phyloP scores from a whole-genome alignment of 805 yeast genomes.

The Saturnispora serradocipensis region DNA sequence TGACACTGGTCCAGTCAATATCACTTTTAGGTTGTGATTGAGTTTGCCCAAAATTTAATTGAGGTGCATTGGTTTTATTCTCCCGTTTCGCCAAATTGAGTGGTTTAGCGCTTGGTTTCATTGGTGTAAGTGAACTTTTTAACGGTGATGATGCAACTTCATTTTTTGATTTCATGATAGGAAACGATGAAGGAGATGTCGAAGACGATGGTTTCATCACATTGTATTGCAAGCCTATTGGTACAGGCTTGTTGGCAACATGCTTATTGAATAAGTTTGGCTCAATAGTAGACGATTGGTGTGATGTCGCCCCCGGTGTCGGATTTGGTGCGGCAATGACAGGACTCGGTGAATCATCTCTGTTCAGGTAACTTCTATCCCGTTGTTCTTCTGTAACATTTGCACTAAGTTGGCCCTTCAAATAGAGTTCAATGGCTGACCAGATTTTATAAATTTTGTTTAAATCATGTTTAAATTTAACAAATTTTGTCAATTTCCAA shows the following conservation, averaged over 20 bases:
- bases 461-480: conserved; percentile 18
- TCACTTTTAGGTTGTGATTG: background rate
- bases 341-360: background rate
- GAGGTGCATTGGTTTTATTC: background rate
- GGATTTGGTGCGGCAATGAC: background rate
- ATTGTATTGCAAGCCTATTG: background rate
- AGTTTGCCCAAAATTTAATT: conserved; percentile 4
- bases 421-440: conserved; percentile 10
- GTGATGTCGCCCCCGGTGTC: background rate
- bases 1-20: conserved; percentile 9
- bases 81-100: conserved; percentile 1
- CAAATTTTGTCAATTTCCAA: conserved; percentile 26
- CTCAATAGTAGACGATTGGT: background rate
- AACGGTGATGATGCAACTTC: background rate
- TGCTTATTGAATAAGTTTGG: background rate
- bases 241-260: background rate
- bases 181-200: background rate
- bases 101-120: background rate
- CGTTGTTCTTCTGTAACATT: background rate
- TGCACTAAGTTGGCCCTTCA: conserved; percentile 8
- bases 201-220: conserved; percentile 1
- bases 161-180: background rate
- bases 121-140: background rate
- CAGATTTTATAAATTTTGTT: conserved; percentile 13
- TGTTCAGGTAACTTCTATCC: background rate